These are phyloP conservation scores for Pleurotus platypus DNA, from an alignment of 768 basidiomycete genomes.

Conservation along the genomic window DNA sequence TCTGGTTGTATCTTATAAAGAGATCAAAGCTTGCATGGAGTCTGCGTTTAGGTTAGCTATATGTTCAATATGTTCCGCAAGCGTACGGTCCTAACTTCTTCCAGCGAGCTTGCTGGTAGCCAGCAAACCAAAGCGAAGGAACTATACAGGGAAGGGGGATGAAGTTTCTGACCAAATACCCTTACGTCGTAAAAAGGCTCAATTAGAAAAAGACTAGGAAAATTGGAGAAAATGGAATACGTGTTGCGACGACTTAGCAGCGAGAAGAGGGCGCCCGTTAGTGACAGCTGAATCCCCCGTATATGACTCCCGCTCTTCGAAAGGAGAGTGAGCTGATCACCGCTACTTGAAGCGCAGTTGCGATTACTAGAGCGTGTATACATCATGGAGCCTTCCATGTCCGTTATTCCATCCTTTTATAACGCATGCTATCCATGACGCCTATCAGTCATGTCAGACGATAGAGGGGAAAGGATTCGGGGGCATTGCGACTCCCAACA, in stretches of 20 bases:
- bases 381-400: no score
- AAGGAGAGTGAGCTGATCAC: no score
- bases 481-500: no score
- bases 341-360: no score
- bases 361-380: no score
- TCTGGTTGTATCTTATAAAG: conserved; percentile 89
- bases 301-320: no score
- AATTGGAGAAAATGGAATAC: conserved; percentile 36
- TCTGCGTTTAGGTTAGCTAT: conserved; percentile 73
- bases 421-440: no score
- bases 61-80: background rate
- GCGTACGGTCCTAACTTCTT: background rate
- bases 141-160: conserved; percentile 8
- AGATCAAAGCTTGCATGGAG: conserved; percentile 83
- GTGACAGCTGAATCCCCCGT: no score
- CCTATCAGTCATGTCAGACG: no score
- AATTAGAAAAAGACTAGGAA: conserved; percentile 65
- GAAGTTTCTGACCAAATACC: background rate
- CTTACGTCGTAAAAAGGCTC: conserved; percentile 50
- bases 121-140: conserved; percentile 11
- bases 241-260: background rate
- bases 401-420: no score
- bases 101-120: conserved; percentile 47
- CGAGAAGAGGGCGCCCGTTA: no score
- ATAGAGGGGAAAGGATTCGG: no score